A percentile compares a stretch with the other conserved stretches of the same genome.
Conservation (phyloP, 148 eudicot species). For the Cornus florida region DNA sequence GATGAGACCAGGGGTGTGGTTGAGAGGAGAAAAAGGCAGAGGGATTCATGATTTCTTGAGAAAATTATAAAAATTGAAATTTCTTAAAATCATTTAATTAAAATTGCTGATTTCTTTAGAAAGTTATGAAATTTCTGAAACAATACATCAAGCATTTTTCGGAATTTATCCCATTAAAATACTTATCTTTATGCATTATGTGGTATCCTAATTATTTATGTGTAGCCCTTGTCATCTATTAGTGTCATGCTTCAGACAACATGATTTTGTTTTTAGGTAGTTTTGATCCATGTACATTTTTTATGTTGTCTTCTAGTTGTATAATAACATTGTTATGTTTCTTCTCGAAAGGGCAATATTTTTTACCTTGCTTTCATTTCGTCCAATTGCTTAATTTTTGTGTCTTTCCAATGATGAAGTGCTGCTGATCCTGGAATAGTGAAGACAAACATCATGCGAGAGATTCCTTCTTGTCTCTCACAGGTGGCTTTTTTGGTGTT, state of each 20-base stretch:
- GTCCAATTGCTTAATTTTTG: neutral
- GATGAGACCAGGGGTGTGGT: too few species aligned
- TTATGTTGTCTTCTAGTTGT: neutral
- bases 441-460: slow-evolving; percentile 85
- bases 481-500: slow-evolving; percentile 43
- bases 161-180: neutral
- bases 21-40: too few species aligned
- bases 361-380: slow-evolving; percentile 4
- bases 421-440: slow-evolving; percentile 93
- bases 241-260: neutral
- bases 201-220: neutral
- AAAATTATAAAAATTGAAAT: too few species aligned
- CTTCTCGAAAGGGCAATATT: neutral
- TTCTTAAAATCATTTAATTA: too few species aligned
- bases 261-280: neutral
- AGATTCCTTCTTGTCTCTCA: slow-evolving; percentile 57
- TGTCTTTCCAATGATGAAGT: slow-evolving; percentile 33
- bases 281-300: neutral
- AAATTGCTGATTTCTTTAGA: neutral
- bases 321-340: neutral
- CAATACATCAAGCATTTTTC: neutral
- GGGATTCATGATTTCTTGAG: too few species aligned
- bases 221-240: neutral
- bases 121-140: neutral
- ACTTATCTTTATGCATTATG: neutral